Conservation (phyloP, 2,329 filamentous ascomycete species). For the Colletotrichum aenigma region DNA sequence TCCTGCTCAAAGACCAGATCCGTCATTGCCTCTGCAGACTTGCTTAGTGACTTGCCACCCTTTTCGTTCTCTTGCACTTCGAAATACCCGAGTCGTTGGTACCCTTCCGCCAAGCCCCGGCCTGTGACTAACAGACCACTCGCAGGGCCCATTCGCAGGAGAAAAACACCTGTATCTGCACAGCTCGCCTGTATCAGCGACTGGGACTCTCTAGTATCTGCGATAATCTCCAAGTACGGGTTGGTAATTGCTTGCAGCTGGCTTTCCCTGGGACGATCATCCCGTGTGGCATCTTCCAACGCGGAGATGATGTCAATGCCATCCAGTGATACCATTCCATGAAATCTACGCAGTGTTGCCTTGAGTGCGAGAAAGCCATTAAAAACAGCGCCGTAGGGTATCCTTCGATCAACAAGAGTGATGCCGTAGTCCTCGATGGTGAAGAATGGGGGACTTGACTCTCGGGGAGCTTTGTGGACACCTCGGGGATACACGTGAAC, state of each 20-base stretch:
- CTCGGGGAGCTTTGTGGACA: background rate
- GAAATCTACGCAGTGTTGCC: background rate
- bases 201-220: background rate
- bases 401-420: background rate
- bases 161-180: background rate
- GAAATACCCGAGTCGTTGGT: background rate
- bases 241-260: background rate
- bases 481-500: background rate
- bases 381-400: background rate
- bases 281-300: background rate
- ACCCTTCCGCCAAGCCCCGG: rapidly evolving
- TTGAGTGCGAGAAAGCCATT: background rate
- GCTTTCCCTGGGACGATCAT: background rate
- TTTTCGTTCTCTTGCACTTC: background rate
- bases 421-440: background rate
- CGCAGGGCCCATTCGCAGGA: background rate
- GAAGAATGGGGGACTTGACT: background rate
- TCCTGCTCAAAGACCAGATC: background rate
- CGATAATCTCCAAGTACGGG: background rate
- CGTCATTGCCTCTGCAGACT: background rate
- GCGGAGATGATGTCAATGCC: background rate
- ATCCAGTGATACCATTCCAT: background rate
- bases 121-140: background rate
- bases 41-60: background rate
- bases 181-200: background rate